These are phyloP conservation scores for Marchantia paleacea DNA, from an alignment of 225 moss, liverwort and hornwort species.

Conservation along the genomic window DNA sequence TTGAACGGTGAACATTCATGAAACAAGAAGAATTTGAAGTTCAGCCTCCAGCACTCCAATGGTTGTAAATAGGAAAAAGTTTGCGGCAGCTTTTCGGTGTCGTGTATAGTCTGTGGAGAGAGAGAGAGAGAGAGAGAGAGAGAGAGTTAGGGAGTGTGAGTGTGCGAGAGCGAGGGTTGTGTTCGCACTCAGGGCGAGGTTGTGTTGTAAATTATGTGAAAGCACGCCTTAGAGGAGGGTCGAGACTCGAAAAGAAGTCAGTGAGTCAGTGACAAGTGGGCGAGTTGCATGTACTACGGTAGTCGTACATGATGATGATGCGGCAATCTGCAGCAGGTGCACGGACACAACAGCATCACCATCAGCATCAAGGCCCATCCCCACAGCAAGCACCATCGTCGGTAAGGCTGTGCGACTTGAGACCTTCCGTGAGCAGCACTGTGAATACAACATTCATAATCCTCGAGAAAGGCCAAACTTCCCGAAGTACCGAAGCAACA, in stretches of 20 bases:
- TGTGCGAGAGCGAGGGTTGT: neutral
- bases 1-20: neutral
- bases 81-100: neutral
- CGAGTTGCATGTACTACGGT: neutral
- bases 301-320: conserved; percentile 11
- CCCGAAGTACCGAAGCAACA: conserved; percentile 52
- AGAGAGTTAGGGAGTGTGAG: too few relatives aligned
- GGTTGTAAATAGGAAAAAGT: neutral
- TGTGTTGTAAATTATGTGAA: neutral
- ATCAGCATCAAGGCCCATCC: conserved; percentile 13
- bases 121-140: neutral
- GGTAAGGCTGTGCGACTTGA: conserved; percentile 46
- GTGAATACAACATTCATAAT: conserved; percentile 70
- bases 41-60: neutral
- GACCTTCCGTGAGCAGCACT: conserved; percentile 61
- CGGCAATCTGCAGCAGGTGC: conserved; percentile 38
- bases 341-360: conserved; percentile 14
- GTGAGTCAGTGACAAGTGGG: too few relatives aligned
- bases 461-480: conserved; percentile 67
- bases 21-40: neutral
- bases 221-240: neutral
- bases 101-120: neutral
- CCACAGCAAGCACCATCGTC: neutral
- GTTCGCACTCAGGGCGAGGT: neutral
- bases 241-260: neutral